Evolutionary conservation across 73 alveolate genomes (phyloP), one percentile per base, ranked within the genome.

Genomic region (Uronychia setigera): DNA sequence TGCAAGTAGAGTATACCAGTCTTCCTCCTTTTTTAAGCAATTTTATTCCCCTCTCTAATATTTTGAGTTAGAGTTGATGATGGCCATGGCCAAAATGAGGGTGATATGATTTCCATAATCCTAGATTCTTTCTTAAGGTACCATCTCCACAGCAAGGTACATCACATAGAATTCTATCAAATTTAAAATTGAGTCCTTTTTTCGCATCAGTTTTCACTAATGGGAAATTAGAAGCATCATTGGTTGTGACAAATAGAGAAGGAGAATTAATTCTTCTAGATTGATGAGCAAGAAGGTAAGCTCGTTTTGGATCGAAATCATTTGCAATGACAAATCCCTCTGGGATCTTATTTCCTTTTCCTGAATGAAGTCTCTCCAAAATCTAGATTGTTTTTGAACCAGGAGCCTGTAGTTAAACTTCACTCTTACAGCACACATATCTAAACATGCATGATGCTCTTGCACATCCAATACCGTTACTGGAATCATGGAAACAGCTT

Each of bases 121-220:
- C 79, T 58, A 90, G 88, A 83, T 94, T 91, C 91, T 96, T 96
- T 77, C 99, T 88, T 60, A 96, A 83, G 28, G 99, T 96, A 25
- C 99, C 99, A 78, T 96, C 99, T 34, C 99, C 98, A 79, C 98
- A 92, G 93, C 99, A 96, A 75, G 98, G 98, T 14, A 96, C 99
- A 88, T 96, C 99, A 85, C 99, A 96, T 35, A 96, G 92, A 19
- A 96, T 94, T 33, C 97, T 85, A 82, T 92, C 97, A 32, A 81
- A 92, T 74, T 81, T 87, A 26, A 94, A 67, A 80, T 85, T 89
- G 0, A 46, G 67, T 5, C 90, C 89, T 75, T 78, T 89, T 78
- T 84, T 84, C 30, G 86, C 87, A 76, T 94, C 97, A 58, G 80
- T 81, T 67, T 87, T 91, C 0, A 94, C 80, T 13, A 81, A 26